Evolutionary conservation across 140 eudicot genomes (phyloP).

Genomic region (Oenanthe javanica): DNA sequence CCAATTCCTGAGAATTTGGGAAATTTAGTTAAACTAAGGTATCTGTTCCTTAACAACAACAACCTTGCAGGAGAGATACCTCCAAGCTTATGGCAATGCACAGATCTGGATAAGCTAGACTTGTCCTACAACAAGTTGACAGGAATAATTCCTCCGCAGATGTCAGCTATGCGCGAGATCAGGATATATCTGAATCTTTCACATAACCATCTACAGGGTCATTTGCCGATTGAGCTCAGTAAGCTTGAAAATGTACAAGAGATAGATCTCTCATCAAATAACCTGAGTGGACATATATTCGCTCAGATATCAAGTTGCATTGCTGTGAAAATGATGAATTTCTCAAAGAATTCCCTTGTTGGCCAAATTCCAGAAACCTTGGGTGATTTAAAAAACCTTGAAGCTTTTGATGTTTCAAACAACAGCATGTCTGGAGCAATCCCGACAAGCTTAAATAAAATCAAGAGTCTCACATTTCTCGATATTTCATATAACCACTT

Average conservation of each 20-base stretch:
- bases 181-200: slow-evolving; percentile 45
- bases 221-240: slow-evolving; percentile 41
- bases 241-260: slow-evolving; percentile 31
- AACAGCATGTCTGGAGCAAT: slow-evolving; percentile 40
- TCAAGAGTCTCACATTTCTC: slow-evolving; percentile 30
- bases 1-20: slow-evolving; percentile 38
- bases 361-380: slow-evolving; percentile 41
- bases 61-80: slow-evolving; percentile 50
- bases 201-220: slow-evolving; percentile 47
- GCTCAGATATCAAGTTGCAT: slow-evolving; percentile 35
- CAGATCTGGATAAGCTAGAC: slow-evolving; percentile 30
- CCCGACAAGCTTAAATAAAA: slow-evolving; percentile 26
- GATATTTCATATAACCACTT: slow-evolving; percentile 46
- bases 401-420: slow-evolving; percentile 38
- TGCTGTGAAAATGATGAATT: slow-evolving; percentile 27
- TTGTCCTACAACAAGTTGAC: slow-evolving; percentile 45
- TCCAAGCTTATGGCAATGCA: slow-evolving; percentile 43
- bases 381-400: slow-evolving; percentile 30
- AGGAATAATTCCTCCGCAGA: slow-evolving; percentile 39
- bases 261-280: slow-evolving; percentile 44
- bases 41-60: slow-evolving; percentile 39
- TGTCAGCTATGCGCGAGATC: slow-evolving; percentile 30
- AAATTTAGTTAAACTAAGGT: slow-evolving; percentile 23
- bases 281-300: slow-evolving; percentile 29
- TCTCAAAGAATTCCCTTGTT: slow-evolving; percentile 33